Evolutionary conservation across 176 grass and related monocot species (phyloP).

Genomic region (Chrysopogon serrulatus): DNA sequence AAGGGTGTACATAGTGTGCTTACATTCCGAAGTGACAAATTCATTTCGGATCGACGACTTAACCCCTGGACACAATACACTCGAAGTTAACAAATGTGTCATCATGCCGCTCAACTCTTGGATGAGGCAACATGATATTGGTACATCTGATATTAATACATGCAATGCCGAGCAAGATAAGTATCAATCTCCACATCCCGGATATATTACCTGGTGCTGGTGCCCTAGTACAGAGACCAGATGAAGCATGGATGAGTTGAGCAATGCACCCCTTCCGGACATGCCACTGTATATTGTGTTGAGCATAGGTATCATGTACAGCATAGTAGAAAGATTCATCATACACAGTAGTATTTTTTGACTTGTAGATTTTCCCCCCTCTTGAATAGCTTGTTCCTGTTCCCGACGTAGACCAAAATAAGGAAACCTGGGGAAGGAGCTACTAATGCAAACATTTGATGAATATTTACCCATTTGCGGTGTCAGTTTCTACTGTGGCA

Average conservation of each 20-base stretch:
- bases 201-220: background rate
- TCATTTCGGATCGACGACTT: background rate
- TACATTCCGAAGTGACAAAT: background rate
- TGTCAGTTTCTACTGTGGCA: background rate
- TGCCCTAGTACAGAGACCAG: background rate
- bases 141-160: background rate
- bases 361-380: background rate
- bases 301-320: conserved; percentile 35
- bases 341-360: conserved; percentile 27
- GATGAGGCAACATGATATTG: background rate
- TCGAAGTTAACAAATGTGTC: background rate
- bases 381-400: conserved; percentile 15
- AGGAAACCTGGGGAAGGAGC: background rate
- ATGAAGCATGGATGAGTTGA: conserved; percentile 12
- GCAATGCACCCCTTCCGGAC: background rate
- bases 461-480: background rate
- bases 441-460: background rate
- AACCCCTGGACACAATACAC: conserved; percentile 17
- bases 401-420: background rate
- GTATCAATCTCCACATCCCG: background rate
- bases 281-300: conserved; percentile 23
- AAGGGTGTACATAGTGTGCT: conserved; percentile 30
- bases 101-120: conserved; percentile 13
- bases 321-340: conserved; percentile 11
- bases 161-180: background rate